Percentiles rank a stretch among this genome's conserved stretches.
Conservation (phyloP, 108 stramenopile genomes). For the Skeletonema marinoi region DNA sequence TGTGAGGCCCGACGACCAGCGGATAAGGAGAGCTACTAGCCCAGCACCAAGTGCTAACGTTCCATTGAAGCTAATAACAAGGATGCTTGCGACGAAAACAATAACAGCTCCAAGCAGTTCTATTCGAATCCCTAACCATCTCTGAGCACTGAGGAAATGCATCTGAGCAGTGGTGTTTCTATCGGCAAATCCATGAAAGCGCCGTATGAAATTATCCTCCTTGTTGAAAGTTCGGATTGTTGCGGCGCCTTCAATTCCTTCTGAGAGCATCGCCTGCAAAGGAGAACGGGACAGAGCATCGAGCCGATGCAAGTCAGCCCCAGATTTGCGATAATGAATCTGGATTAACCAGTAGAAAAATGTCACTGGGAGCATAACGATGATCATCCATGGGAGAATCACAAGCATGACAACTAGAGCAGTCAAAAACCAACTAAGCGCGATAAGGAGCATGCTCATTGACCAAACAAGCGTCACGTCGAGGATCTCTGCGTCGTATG, state of each 20-base stretch:
- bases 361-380: constrained; percentile 60
- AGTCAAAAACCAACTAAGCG: constrained; percentile 69
- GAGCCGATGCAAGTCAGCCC: constrained; percentile 81
- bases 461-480: constrained; percentile 74
- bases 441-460: constrained; percentile 76
- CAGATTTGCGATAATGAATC: constrained; percentile 73
- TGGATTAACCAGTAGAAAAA: constrained; percentile 62
- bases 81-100: constrained; percentile 59
- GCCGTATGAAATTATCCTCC: constrained; percentile 49
- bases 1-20: constrained; percentile 81
- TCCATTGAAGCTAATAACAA: constrained; percentile 69
- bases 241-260: constrained; percentile 83
- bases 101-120: constrained; percentile 79
- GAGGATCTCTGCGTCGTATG: constrained; percentile 88
- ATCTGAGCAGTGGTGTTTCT: constrained; percentile 64
- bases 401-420: constrained; percentile 57
- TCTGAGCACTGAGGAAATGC: constrained; percentile 79
- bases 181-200: constrained; percentile 57
- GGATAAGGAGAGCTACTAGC: constrained; percentile 75
- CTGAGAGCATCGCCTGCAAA: constrained; percentile 77
- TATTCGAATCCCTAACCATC: constrained; percentile 85
- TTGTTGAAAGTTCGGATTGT: constrained; percentile 74
- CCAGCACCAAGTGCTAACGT: constrained; percentile 57
- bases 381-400: constrained; percentile 77
- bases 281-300: constrained; percentile 82